phyloP scores from a whole-genome alignment of 164 flowering plant species.

The Magnolia changhungtana region DNA sequence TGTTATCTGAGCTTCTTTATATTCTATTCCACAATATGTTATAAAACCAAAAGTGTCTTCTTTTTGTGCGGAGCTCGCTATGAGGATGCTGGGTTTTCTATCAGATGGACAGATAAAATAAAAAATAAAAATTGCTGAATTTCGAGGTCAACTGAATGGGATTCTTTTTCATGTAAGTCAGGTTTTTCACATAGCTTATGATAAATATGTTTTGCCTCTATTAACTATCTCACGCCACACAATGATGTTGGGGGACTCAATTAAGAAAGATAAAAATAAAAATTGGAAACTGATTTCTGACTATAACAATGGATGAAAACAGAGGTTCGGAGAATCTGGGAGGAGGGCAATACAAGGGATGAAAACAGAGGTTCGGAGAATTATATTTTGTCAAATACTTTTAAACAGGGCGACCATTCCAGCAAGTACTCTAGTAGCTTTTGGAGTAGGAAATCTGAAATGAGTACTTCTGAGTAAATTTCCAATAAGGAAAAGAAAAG shows the following conservation, averaged over 20 bases:
- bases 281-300: too few relatives aligned
- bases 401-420: too few relatives aligned
- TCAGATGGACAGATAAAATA: conserved; percentile 66
- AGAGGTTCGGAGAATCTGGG: neutral
- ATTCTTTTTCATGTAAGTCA: conserved; percentile 88
- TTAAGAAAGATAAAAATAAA: too few relatives aligned
- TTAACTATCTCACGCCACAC: too few relatives aligned
- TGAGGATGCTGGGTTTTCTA: conserved; percentile 99
- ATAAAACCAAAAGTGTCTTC: neutral
- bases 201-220: too few relatives aligned
- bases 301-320: neutral
- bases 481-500: too few relatives aligned
- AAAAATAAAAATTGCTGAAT: conserved; percentile 49
- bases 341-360: neutral
- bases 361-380: neutral
- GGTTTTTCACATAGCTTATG: neutral
- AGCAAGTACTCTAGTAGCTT: too few relatives aligned
- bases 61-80: conserved; percentile 77
- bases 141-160: conserved; percentile 66
- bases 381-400: too few relatives aligned
- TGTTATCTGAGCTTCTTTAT: neutral
- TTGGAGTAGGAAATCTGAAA: too few relatives aligned
- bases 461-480: too few relatives aligned
- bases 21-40: neutral
- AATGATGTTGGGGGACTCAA: too few relatives aligned